Conservation (phyloP, 129 eudicot genomes). For the Erigeron canadensis region DNA sequence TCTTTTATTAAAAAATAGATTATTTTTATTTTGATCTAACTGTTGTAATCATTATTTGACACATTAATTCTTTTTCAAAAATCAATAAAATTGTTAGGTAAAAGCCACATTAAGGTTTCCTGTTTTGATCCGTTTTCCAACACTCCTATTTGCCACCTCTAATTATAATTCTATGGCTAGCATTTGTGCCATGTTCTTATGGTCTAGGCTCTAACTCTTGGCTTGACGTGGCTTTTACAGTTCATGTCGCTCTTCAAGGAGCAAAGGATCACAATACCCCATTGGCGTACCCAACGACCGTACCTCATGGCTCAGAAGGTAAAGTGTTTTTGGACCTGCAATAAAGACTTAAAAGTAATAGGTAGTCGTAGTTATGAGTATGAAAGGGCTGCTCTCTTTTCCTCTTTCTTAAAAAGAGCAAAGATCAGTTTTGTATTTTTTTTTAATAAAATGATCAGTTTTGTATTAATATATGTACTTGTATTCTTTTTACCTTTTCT, state of each 20-base stretch:
- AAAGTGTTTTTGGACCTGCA: background rate
- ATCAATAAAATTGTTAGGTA: too few relatives aligned
- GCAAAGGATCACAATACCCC: conserved; percentile 73
- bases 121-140: background rate
- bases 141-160: background rate
- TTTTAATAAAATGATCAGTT: background rate
- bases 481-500: too few relatives aligned
- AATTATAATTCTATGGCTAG: background rate
- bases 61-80: background rate
- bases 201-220: conserved; percentile 6
- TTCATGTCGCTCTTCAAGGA: conserved; percentile 83
- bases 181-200: background rate
- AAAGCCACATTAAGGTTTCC: too few relatives aligned
- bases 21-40: background rate
- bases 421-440: too few relatives aligned
- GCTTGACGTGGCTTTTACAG: conserved; percentile 35
- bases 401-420: too few relatives aligned
- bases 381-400: too few relatives aligned
- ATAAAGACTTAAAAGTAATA: too few relatives aligned
- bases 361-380: background rate
- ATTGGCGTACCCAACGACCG: conserved; percentile 90
- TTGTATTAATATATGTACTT: background rate
- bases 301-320: conserved; percentile 88
- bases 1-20: background rate
- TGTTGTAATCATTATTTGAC: conserved; percentile 12